Percentiles rank a stretch among this genome's conserved stretches.
Conservation (phyloP, 805 yeast species). For the Candida taoyuanica region DNA sequence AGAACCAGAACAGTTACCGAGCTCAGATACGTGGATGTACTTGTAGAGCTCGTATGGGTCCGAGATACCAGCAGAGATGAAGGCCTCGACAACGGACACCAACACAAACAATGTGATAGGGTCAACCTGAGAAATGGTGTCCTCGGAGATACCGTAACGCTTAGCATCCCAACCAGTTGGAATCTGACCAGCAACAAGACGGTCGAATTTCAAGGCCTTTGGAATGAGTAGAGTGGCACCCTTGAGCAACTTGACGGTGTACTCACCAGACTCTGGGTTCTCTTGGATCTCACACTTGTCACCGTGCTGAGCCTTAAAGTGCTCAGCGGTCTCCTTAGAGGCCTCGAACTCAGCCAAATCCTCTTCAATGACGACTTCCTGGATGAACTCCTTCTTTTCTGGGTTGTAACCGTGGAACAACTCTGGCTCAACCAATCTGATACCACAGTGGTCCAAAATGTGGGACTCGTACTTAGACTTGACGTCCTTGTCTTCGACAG, state of each 20-base stretch:
- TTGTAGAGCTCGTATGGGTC: slow-evolving; percentile 99
- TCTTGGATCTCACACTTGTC: slow-evolving; percentile 90
- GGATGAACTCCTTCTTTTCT: slow-evolving; percentile 84
- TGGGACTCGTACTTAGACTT: slow-evolving; percentile 87
- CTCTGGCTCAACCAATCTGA: slow-evolving; percentile 94
- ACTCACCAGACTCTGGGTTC: slow-evolving; percentile 86
- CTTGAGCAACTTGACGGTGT: slow-evolving; percentile 82
- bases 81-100: slow-evolving; percentile 94
- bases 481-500: slow-evolving; percentile 92
- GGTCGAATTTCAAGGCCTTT: slow-evolving; percentile 63
- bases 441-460: slow-evolving; percentile 92
- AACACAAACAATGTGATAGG: slow-evolving; percentile 89
- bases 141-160: slow-evolving; percentile 93
- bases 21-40: slow-evolving; percentile 96
- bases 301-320: slow-evolving; percentile 90
- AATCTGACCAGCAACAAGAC: slow-evolving; percentile 74
- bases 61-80: slow-evolving; percentile 89
- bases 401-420: slow-evolving; percentile 93
- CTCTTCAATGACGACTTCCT: slow-evolving; percentile 94
- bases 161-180: slow-evolving; percentile 99
- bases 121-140: slow-evolving; percentile 89
- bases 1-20: slow-evolving; percentile 99
- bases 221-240: slow-evolving; percentile 92
- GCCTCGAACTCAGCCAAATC: slow-evolving; percentile 95
- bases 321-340: slow-evolving; percentile 91